Evolutionary conservation across 352 stramenopile species (phyloP).

Genomic region (Pythium chondricola): DNA sequence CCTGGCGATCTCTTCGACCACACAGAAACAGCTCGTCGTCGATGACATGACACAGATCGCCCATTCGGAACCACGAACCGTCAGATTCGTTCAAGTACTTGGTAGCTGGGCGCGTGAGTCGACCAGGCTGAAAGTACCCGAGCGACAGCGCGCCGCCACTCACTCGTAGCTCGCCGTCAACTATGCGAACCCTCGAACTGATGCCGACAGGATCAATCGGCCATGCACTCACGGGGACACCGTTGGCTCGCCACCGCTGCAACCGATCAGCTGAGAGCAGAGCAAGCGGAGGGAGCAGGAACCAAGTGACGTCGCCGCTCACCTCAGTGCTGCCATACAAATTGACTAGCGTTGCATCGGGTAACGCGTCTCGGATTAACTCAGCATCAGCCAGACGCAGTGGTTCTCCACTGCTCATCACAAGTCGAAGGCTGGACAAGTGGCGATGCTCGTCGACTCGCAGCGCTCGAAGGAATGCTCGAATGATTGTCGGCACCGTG

Average conservation of each 20-base stretch:
- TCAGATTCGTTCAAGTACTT: neutral
- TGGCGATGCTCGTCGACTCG: neutral
- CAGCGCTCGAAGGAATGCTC: conserved; percentile 26
- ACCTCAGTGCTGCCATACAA: conserved; percentile 64
- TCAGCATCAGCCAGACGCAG: conserved; percentile 24
- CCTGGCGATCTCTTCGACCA: conserved; percentile 34
- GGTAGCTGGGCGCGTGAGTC: neutral
- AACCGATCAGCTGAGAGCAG: conserved; percentile 15
- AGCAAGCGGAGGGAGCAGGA: conserved; percentile 26
- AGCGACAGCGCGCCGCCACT: conserved; percentile 24
- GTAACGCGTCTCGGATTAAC: conserved; percentile 17
- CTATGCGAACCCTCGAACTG: neutral
- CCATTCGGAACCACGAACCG: conserved; percentile 28
- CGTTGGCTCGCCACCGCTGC: conserved; percentile 24
- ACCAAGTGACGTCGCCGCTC: conserved; percentile 49
- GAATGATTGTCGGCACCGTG: conserved; percentile 41
- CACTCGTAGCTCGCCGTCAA: conserved; percentile 28
- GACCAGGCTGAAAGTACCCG: conserved; percentile 24
- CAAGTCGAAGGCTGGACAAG: conserved; percentile 21
- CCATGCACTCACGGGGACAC: conserved; percentile 38
- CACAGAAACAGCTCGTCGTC: conserved; percentile 30
- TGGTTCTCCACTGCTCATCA: conserved; percentile 50
- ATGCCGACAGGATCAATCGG: conserved; percentile 22
- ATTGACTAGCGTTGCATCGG: conserved; percentile 37
- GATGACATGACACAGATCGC: conserved; percentile 34